These are phyloP conservation scores for Capillidium heterosporum DNA, from an alignment of 371 early-diverging fungal species.

Conservation along the genomic window DNA sequence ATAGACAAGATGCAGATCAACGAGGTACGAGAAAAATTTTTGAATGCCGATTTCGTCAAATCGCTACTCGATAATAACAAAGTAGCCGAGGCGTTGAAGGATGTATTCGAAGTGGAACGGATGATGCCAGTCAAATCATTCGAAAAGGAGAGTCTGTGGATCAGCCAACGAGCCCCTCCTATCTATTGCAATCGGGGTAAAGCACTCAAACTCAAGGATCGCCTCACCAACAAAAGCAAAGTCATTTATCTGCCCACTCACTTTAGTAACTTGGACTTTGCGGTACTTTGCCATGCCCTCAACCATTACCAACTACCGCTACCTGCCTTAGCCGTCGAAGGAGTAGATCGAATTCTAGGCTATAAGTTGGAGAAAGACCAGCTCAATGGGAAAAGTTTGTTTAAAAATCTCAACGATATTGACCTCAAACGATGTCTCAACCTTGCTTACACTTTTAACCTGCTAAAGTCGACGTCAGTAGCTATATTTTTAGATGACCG, in stretches of 20 bases:
- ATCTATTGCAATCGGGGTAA: neutral
- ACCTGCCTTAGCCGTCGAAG: neutral
- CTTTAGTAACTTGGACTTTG: neutral
- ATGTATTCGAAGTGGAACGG: neutral
- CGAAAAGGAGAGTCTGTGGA: neutral
- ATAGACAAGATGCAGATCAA: neutral
- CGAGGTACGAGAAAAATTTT: neutral
- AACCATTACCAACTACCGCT: neutral
- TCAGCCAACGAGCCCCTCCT: neutral
- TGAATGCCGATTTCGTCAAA: neutral
- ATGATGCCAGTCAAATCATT: neutral
- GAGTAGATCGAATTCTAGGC: neutral
- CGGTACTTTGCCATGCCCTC: neutral
- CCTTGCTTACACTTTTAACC: too few species aligned
- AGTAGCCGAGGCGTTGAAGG: neutral
- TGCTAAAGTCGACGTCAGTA: too few species aligned
- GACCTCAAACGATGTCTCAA: too few species aligned
- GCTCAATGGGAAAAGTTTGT: too few species aligned
- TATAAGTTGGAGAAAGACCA: neutral
- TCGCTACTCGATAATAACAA: too few species aligned
- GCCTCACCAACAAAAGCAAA: neutral
- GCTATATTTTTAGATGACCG: neutral
- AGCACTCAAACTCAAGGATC: neutral
- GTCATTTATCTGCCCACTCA: constrained; percentile 4
- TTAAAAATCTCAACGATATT: too few species aligned